phyloP scores from a whole-genome alignment of 176 grass and related monocot species.

The Bolboschoenus planiculmis region DNA sequence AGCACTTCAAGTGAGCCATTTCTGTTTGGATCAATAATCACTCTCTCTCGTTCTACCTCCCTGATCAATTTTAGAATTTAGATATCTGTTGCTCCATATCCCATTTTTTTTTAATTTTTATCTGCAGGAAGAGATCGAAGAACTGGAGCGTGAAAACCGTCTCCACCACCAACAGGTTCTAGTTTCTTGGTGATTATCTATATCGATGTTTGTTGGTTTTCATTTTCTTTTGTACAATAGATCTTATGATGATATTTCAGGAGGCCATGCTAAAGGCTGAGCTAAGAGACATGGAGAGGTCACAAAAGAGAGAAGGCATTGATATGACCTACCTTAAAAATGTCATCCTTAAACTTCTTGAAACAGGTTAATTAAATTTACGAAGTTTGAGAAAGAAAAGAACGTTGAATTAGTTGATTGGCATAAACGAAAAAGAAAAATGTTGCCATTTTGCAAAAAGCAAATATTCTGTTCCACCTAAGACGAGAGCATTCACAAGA shows the following conservation, averaged over 20 bases:
- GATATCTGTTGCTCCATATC: constrained; percentile 4
- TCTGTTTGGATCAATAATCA: constrained; percentile 11
- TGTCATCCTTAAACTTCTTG: constrained; percentile 93
- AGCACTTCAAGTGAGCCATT: constrained; percentile 76
- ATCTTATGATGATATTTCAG: constrained; percentile 28
- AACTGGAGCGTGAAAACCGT: constrained; percentile 87
- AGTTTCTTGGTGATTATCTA: constrained; percentile 16
- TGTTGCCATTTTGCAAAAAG: background rate
- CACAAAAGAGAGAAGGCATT: constrained; percentile 95
- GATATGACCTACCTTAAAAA: constrained; percentile 99
- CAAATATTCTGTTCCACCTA: constrained; percentile 9
- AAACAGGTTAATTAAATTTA: constrained; percentile 58
- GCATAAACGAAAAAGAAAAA: background rate
- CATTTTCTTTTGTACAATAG: constrained; percentile 25
- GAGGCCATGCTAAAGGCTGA: constrained; percentile 87
- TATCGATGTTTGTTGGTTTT: background rate
- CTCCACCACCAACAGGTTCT: constrained; percentile 92
- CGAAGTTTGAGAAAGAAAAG: background rate
- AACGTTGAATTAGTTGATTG: background rate
- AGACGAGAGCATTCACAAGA: constrained; percentile 6
- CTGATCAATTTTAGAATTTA: background rate
- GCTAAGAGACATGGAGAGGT: constrained; percentile 91
- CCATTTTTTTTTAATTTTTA: background rate
- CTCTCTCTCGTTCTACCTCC: background rate
- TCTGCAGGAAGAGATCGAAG: constrained; percentile 94